phyloP scores from a whole-genome alignment of 208 protist genomes.

The Trypanosoma scelopori region DNA sequence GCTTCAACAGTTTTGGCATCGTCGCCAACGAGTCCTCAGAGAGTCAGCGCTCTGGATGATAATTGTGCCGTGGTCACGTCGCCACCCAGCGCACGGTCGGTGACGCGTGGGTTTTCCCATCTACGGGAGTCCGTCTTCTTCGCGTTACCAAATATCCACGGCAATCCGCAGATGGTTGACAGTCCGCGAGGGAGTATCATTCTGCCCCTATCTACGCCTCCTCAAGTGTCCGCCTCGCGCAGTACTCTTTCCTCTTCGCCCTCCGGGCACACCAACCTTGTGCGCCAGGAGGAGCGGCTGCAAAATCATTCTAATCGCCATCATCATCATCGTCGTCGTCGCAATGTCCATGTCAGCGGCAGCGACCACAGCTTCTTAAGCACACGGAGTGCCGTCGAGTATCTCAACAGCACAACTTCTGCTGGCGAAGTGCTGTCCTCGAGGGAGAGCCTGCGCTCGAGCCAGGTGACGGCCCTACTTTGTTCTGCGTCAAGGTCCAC shows the following conservation, averaged over 20 bases:
- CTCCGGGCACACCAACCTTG: not conserved
- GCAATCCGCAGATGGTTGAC: not conserved
- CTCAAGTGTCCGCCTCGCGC: constrained; percentile 7
- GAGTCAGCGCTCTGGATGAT: not conserved
- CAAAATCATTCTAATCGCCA: constrained; percentile 1
- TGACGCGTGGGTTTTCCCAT: constrained; percentile 47
- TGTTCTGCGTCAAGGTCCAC: constrained; percentile 32
- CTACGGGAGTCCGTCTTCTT: constrained; percentile 51
- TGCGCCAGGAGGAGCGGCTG: not conserved
- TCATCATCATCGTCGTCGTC: not conserved
- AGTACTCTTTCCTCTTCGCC: constrained; percentile 22
- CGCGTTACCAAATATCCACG: constrained; percentile 6
- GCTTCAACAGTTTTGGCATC: not conserved
- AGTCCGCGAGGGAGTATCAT: constrained; percentile 12
- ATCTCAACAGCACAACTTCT: constrained; percentile 29
- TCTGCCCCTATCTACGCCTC: constrained; percentile 4
- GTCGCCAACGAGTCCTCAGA: not conserved
- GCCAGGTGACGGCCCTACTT: constrained; percentile 16
- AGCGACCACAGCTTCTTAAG: constrained; percentile 28
- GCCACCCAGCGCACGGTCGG: constrained; percentile 15
- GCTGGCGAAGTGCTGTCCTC: constrained; percentile 54
- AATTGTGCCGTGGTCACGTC: constrained; percentile 4
- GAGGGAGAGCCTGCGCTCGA: constrained; percentile 37
- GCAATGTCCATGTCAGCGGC: not conserved
- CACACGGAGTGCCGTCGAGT: constrained; percentile 21